These are phyloP conservation scores for Salix viminalis DNA, from an alignment of 345 rosid genomes.

Conservation along the genomic window DNA sequence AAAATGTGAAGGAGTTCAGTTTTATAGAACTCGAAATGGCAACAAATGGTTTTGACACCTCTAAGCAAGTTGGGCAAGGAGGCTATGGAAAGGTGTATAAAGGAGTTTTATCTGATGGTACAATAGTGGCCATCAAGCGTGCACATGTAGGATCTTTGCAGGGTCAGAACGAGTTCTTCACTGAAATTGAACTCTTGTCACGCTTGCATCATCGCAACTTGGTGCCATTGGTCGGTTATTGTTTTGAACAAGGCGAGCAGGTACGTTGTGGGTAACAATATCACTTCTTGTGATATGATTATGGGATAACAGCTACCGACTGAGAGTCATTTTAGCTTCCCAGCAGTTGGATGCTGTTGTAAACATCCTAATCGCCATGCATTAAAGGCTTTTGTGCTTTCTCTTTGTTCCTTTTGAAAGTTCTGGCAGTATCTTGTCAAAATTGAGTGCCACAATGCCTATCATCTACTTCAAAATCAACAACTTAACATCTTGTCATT, in stretches of 20 bases:
- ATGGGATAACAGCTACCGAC: not conserved
- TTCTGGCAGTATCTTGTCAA: no score
- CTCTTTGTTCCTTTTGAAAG: no score
- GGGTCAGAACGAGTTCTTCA: conserved; percentile 46
- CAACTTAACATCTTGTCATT: not conserved
- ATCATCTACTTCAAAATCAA: not conserved
- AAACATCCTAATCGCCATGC: no score
- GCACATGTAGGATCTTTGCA: conserved; percentile 42
- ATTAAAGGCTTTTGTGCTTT: no score
- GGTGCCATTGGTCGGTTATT: conserved; percentile 52
- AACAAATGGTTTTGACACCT: conserved; percentile 30
- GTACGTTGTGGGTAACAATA: not conserved
- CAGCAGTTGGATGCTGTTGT: no score
- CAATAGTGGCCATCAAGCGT: conserved; percentile 50
- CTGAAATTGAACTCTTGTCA: conserved; percentile 46
- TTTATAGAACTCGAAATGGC: conserved; percentile 43
- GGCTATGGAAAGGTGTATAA: conserved; percentile 57
- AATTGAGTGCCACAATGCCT: no score
- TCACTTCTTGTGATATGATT: not conserved
- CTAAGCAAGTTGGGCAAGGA: conserved; percentile 41
- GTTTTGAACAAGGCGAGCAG: conserved; percentile 47
- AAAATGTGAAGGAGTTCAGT: conserved; percentile 36
- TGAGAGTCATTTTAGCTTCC: not conserved
- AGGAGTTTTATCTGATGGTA: conserved; percentile 42
- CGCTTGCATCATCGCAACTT: conserved; percentile 60